Conservation (phyloP, 306 rosid genomes). For the Casuarina equisetifolia region DNA sequence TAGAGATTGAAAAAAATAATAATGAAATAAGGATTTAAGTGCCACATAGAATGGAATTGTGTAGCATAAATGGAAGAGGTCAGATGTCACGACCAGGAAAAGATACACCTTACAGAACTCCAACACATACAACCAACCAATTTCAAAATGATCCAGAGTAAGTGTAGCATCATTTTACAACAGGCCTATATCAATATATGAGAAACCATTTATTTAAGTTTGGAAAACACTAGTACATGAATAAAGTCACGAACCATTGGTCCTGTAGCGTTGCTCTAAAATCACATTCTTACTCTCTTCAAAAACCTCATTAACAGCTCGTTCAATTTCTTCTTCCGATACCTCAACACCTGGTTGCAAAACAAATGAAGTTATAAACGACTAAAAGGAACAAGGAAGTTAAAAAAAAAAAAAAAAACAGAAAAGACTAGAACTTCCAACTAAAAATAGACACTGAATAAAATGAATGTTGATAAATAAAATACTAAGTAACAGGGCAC, state of each 20-base stretch:
- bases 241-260: constrained; percentile 52
- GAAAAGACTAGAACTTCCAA: neutral
- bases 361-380: constrained; percentile 16
- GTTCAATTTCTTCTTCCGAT: constrained; percentile 66
- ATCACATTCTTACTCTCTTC: constrained; percentile 68
- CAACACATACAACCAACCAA: neutral
- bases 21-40: neutral
- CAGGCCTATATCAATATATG: neutral
- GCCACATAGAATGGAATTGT: neutral
- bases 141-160: neutral
- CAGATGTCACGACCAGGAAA: neutral
- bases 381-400: neutral
- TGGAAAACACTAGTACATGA: neutral
- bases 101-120: neutral
- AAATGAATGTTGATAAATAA: neutral
- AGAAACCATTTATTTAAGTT: neutral
- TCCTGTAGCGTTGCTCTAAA: constrained; percentile 73
- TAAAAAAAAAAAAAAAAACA: neutral
- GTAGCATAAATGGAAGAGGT: constrained; percentile 2
- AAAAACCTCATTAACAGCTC: constrained; percentile 61
- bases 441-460: neutral
- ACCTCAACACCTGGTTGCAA: constrained; percentile 73
- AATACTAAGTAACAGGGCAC: constrained; percentile 12
- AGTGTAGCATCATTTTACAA: neutral
- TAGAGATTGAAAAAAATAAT: constrained; percentile 29